Evolutionary conservation across 1,139 yeast species (phyloP), one percentile per base, ranked within the genome.

Genomic region (Ogataea hybrid): DNA sequence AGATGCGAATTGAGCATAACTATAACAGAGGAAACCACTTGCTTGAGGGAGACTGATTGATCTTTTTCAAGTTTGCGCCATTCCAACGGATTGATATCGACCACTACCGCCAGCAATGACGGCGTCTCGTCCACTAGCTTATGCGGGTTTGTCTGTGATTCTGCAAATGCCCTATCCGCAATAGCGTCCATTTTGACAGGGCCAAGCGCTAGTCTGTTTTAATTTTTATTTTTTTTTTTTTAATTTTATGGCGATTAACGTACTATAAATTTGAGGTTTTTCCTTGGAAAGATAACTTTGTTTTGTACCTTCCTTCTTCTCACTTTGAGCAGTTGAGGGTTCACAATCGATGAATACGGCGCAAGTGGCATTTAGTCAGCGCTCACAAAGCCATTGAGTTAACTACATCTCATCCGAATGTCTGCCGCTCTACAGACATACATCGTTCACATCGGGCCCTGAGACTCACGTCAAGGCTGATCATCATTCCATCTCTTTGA

Each of bases 1-100:
- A 94, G 62, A 62, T 92, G 98, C 1, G 94, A 90, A 59, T 92
- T 92, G 44, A 90, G 63, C 56, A 82, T 81, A 25, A 88, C 86
- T 35, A 85, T 61, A 9, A 87, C 59, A 5, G 87, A 69, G 48
- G 81, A 76, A 17, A 79, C 67, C 17, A 81, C 76, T 35, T 79
- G 79, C 46, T 73, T 70, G 23, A 85, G 60, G 2, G 77, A 54
- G 3, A 76, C 62, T 3, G 36, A 33, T 6, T 39, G 41, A 37
- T 69, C 66, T 29, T 73, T 66, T 21, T 61, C 58, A 25, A 82
- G 65, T 32, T 70, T 68, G 39, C 71, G 76, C 97, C 97, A 89
- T 35, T 87, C 82, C 28, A 68, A 62, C 0, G 97, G 92, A 35
- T 85, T 79, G 6, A 89, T 70, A 52, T 92, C 98, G 9, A 92